Base-by-base conservation (phyloP, 306 rosid genomes). In the Urtica urens region DNA sequence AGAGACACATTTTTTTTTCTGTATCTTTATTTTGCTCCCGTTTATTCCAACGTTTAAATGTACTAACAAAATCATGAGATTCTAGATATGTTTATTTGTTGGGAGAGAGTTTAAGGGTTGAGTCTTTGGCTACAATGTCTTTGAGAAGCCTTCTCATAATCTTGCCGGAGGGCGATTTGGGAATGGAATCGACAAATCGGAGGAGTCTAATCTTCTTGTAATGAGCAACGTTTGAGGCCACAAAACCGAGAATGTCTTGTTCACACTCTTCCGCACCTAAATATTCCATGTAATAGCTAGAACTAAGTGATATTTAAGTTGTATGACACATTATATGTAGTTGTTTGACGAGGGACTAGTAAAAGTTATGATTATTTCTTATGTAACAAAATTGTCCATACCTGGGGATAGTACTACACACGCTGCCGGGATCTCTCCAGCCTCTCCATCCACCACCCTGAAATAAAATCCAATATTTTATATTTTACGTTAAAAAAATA, bases 391-490 rank as follows among this genome's bases (percentile, higher is more conserved):
- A n/a, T n/a, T n/a, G n/a, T n/a, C n/a, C n/a, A n/a, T n/a, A n/a
- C n/a, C n/a, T 31, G n/a, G 11, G 26, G 72, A 56, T 61, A 85
- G 60, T 57, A 85, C 94, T 11, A 85, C 74, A 68, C 94, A 70
- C 38, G 94, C 95, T 18, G 74, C 95, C 20, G 95, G 92, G 21
- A 85, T 85, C 76, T 90, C 99, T 30, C 99, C 99, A 0, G 92
- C 95, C 40, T 79, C 94, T 51, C 79, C 94, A 49, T 90, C 87
- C n/a, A 81, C 76, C 63, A 81, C 53, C 44, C 99, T 90, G 55
- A 52, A 64, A 60, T 5, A 10, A 28, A 10, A 30, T 30, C 20
- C 27, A 2, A n/a, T n/a, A n/a, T n/a, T n/a, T n/a, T n/a, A n/a
- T n/a, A n/a, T n/a, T n/a, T n/a, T n/a, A n/a, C n/a, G n/a, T n/a